Evolutionary conservation across 371 early-diverging fungal species (phyloP).

Genomic region (Amoeboaphelidium protococcarum): DNA sequence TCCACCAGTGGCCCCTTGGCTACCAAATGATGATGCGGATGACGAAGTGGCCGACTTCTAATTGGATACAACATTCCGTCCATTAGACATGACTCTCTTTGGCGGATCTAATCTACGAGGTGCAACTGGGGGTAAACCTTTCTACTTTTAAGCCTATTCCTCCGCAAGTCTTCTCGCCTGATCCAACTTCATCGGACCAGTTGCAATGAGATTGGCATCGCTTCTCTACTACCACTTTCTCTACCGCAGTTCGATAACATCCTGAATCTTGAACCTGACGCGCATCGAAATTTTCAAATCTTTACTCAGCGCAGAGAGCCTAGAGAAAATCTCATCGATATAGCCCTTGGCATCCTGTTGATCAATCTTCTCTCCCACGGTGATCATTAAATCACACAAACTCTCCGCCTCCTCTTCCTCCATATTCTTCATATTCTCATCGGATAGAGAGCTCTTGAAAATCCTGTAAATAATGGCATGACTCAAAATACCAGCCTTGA

Average conservation of each 20-base stretch:
- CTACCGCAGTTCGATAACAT: constrained; percentile 63
- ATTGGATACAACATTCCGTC: too few species aligned
- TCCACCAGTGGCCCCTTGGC: too few species aligned
- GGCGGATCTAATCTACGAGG: too few species aligned
- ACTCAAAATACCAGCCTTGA: constrained; percentile 56
- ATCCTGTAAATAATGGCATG: constrained; percentile 60
- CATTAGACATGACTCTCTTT: too few species aligned
- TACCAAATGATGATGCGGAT: too few species aligned
- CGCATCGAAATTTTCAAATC: constrained; percentile 28
- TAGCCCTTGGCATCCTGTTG: constrained; percentile 18
- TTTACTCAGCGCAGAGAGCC: constrained; percentile 35
- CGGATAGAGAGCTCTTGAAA: constrained; percentile 47
- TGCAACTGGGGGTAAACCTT: too few species aligned
- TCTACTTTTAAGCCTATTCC: not conserved
- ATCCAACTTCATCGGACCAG: not conserved
- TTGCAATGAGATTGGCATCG: not conserved
- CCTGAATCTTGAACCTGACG: constrained; percentile 59
- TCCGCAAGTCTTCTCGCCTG: not conserved
- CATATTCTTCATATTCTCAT: constrained; percentile 49
- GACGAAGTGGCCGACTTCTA: too few species aligned
- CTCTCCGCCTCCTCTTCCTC: constrained; percentile 86
- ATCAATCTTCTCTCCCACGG: constrained; percentile 34
- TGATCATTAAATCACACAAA: constrained; percentile 61
- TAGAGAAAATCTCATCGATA: constrained; percentile 49
- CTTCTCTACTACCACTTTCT: constrained; percentile 28